These are phyloP conservation scores for Haplosporangium sp. DNA, from an alignment of 371 early-diverging fungal genomes.

Conservation along the genomic window DNA sequence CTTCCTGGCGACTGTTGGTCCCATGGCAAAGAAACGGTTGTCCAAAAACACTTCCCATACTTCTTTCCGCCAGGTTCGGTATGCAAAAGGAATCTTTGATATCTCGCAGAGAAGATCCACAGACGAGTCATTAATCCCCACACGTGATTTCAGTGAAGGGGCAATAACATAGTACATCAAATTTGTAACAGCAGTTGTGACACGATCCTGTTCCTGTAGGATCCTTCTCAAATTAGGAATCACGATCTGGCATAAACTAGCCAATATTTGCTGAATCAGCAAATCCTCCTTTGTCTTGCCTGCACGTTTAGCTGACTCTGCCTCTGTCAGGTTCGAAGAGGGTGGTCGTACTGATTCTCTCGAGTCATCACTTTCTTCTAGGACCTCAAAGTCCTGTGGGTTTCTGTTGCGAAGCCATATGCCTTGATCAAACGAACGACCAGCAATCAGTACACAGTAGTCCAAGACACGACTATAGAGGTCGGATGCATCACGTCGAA, in stretches of 20 bases:
- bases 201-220: slow-evolving; percentile 78
- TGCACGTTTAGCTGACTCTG: slow-evolving; percentile 25
- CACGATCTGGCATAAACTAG: slow-evolving; percentile 67
- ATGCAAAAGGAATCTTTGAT: slow-evolving; percentile 72
- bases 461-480: slow-evolving; percentile 79
- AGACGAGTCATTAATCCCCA: slow-evolving; percentile 39
- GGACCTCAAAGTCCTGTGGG: slow-evolving; percentile 48
- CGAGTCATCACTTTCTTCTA: slow-evolving; percentile 47
- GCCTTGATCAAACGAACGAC: slow-evolving; percentile 82
- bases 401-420: slow-evolving; percentile 72
- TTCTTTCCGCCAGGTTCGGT: slow-evolving; percentile 83
- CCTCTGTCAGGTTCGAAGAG: slow-evolving; percentile 32
- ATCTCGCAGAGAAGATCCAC: slow-evolving; percentile 64
- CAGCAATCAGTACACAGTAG: slow-evolving; percentile 81
- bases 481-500: slow-evolving; percentile 73
- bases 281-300: slow-evolving; percentile 58
- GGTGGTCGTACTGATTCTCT: slow-evolving; percentile 29
- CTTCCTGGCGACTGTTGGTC: slow-evolving; percentile 58
- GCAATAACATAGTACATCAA: slow-evolving; percentile 85
- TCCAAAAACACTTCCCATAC: slow-evolving; percentile 86
- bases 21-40: slow-evolving; percentile 78
- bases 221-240: slow-evolving; percentile 77
- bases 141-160: slow-evolving; percentile 73
- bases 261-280: slow-evolving; percentile 59
- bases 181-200: slow-evolving; percentile 73